Base-by-base conservation (phyloP, 768 basidiomycete genomes). In the Pulveroboletus sp. region DNA sequence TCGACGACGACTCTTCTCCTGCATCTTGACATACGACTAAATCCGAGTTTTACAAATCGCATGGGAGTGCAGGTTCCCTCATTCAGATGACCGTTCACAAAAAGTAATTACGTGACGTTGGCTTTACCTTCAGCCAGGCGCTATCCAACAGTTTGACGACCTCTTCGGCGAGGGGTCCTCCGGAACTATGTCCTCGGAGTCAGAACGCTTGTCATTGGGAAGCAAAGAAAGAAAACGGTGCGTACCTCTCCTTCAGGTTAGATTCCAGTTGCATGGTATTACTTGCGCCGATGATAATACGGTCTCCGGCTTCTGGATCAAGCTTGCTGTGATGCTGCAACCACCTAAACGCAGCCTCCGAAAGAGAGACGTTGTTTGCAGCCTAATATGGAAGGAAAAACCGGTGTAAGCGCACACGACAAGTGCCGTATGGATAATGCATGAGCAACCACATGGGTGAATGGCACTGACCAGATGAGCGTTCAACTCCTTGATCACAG, bases 261-360 rank as follows among this genome's bases (percentile, higher is more conserved):
- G 59, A 54, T 54, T 72, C 71, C 31, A 75, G 56, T 42, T 75
- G 73, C 11, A 51, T 47, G 31, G 57, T 45, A n/a, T 57, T 68
- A 21, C 62, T 64, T 2, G 72, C 71, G 4, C 74, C 73, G 27
- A 77, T 66, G 43, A 74, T 59, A 51, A 74, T 55, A 21, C 47
- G 51, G 42, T 68, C 64, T 39, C 60, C 55, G 3, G 33, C 51
- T 5, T 36, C 46, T 26, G 63, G 50, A 12, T 42, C 47, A 17
- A 52, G 50, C 31, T 39, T 50, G 39, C 60, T 57, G 49, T 65
- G 55, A 15, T 60, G 46, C 11, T 65, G 57, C 41, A 65, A 52
- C 54, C 61, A 59, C 30, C 63, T 52, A 17, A 57, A 43, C 6
- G 62, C 57, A 30, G 36, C 63, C 33, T 47, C 57, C 4, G 54